Evolutionary conservation across 306 rosid species (phyloP).

Genomic region (Abrus pulchellus): DNA sequence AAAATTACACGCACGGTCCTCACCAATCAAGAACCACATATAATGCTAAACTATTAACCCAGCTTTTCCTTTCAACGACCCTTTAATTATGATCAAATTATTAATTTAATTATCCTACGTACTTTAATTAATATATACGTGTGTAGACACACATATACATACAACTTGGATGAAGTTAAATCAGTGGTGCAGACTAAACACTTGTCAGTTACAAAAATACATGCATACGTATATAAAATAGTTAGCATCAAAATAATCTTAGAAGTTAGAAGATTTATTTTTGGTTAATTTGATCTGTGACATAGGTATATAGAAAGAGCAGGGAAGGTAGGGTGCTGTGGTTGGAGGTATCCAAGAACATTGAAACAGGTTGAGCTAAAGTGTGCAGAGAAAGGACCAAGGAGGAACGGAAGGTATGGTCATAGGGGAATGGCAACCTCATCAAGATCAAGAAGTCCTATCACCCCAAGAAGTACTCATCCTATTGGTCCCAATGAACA

Average conservation of each 20-base stretch:
- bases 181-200: neutral
- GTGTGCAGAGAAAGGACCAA: slow-evolving; percentile 51
- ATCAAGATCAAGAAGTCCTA: slow-evolving; percentile 37
- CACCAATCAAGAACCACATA: neutral
- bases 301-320: slow-evolving; percentile 49
- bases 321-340: slow-evolving; percentile 48
- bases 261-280: neutral
- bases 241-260: neutral
- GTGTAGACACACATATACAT: too few relatives aligned
- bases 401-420: slow-evolving; percentile 34
- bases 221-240: neutral
- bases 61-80: neutral
- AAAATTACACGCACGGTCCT: neutral
- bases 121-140: neutral
- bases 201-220: neutral
- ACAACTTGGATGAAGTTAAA: neutral
- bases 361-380: slow-evolving; percentile 42
- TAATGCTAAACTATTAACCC: neutral
- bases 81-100: neutral
- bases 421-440: slow-evolving; percentile 26
- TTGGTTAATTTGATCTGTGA: neutral
- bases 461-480: slow-evolving; percentile 18
- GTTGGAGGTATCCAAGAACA: slow-evolving; percentile 45
- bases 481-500: slow-evolving; percentile 38
- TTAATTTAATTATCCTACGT: neutral